A percentile compares a stretch with the other conserved stretches of the same genome.
phyloP scores from a whole-genome alignment of 148 eudicot genomes.

The Chenopodium berlandieri region DNA sequence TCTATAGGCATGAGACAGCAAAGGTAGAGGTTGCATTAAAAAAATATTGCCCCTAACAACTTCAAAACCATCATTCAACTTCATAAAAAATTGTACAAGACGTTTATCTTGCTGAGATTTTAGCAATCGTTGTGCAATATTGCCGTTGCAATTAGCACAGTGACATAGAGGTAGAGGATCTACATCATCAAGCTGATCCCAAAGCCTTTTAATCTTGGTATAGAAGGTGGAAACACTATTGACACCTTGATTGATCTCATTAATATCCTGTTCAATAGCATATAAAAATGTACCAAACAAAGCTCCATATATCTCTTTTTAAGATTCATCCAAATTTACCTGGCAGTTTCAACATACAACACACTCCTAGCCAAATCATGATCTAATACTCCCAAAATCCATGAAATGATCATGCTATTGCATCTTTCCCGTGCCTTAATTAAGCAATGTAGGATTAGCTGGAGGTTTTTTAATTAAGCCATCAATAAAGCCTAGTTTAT shows the following conservation, averaged over 20 bases:
- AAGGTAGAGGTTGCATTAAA: no score
- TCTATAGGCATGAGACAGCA: no score
- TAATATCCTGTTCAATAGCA: not conserved
- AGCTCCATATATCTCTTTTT: not conserved
- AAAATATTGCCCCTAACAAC: no score
- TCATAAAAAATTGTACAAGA: no score
- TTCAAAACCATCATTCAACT: no score
- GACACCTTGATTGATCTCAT: no score
- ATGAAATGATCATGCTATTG: not conserved
- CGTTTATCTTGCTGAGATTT: no score
- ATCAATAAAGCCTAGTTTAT: not conserved
- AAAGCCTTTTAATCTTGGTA: not conserved
- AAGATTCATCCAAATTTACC: not conserved
- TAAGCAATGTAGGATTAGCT: no score
- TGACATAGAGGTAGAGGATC: not conserved
- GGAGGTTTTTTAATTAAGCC: not conserved
- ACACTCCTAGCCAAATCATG: not conserved
- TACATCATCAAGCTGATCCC: not conserved
- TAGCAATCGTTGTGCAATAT: no score
- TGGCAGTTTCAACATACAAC: not conserved
- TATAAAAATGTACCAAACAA: not conserved
- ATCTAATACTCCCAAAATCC: not conserved
- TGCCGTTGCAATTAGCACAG: no score
- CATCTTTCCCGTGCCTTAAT: not conserved
- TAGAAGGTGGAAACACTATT: not conserved